Evolutionary conservation across 1,284 basidiomycete species (phyloP).

Genomic region (Schizophyllum amplum): DNA sequence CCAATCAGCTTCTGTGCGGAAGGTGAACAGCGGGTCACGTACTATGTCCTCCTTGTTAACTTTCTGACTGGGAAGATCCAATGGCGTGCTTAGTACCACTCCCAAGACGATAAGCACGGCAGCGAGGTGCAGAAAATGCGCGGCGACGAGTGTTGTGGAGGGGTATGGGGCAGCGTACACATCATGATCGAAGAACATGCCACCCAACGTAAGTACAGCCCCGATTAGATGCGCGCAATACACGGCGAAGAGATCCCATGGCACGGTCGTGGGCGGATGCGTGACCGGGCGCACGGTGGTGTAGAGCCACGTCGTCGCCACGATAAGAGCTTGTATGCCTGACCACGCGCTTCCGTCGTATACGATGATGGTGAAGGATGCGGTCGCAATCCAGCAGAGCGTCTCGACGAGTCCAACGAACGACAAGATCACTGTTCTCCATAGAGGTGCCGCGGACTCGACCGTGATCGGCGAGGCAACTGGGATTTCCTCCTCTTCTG

Average conservation of each 20-base stretch:
- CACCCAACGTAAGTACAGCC: conserved; percentile 37
- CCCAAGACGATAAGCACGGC: conserved; percentile 31
- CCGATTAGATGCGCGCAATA: conserved; percentile 29
- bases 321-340: conserved; percentile 27
- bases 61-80: conserved; percentile 42
- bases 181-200: conserved; percentile 36
- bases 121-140: conserved; percentile 33
- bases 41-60: conserved; percentile 45
- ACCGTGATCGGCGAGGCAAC: background rate
- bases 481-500: no score
- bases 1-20: background rate
- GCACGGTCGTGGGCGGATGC: conserved; percentile 31
- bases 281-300: conserved; percentile 34
- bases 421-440: conserved; percentile 7
- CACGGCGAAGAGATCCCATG: conserved; percentile 34
- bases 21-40: conserved; percentile 15
- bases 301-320: conserved; percentile 51
- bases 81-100: conserved; percentile 46
- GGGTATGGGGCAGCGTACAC: conserved; percentile 32
- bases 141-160: conserved; percentile 18
- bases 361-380: conserved; percentile 5
- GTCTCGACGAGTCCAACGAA: conserved; percentile 5
- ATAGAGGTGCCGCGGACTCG: background rate
- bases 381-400: conserved; percentile 3
- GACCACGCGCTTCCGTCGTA: conserved; percentile 5